Base-by-base conservation (phyloP, 345 rosid species). In the Ceriops tagal region DNA sequence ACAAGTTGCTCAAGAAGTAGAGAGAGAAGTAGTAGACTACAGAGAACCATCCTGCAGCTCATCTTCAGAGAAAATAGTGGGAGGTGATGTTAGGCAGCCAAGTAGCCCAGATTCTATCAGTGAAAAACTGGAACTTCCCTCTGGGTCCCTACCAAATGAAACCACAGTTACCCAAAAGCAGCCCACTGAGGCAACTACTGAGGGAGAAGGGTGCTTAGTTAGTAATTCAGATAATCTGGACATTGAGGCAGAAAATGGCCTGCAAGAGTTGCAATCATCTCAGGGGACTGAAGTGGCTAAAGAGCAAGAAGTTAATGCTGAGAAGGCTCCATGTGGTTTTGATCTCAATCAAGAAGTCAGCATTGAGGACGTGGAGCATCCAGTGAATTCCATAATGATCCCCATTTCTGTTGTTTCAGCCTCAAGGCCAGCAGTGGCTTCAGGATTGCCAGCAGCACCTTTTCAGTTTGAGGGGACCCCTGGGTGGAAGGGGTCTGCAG, bases 1-100 rank as follows among this genome's bases (percentile, higher is more conserved):
- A 64, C 87, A 85, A 74, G 92, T 95, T 62, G 99, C 99, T 61
- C 92, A 85, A 73, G 96, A 91, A 81, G 97, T 93, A 51, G 96
- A 88, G 71, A 85, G 89, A 80, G 96, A 92, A 73, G 92, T 88
- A 26, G 73, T 75, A 43, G 90, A 88, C 66, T 79, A 78, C 34
- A 82, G 80, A 76, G 96, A 88, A 66, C 90, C 70, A 71, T 84
- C 87, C 10, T 74, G 80, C 74, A 82, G 86, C 78, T 87, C 95
- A 4, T 74, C 82, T 71, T 87, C 90, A 0, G 93, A 80, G 58
- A 88, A 86, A 75, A 70, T 66, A 20, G 77, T 84, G 6, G 81
- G 57, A 58, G 84, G 77, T 83, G 85, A 78, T 77, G 74, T 77
- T 5, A 49, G 72, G 71, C 79, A 76, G 68, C 79, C 84, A 56